These are phyloP conservation scores for Zymoseptoria crescenta DNA, from an alignment of 2,329 filamentous ascomycete species.

Conservation along the genomic window DNA sequence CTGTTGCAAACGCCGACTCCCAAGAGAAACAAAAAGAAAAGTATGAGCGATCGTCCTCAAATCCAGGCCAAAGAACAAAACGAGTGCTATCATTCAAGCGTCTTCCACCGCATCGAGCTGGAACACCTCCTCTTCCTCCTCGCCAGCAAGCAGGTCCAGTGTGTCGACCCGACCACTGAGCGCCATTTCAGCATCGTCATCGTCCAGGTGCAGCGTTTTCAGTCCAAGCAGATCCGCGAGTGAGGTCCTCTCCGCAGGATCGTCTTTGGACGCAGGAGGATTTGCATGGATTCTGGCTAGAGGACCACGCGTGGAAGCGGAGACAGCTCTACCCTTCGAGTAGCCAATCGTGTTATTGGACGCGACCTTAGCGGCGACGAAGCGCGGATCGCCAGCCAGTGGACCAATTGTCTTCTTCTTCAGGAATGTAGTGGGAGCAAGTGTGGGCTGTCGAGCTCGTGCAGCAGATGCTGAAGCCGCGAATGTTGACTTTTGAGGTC, in stretches of 20 bases:
- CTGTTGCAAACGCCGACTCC: neutral
- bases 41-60: neutral
- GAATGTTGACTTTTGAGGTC: constrained; percentile 28
- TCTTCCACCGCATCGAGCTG: constrained; percentile 17
- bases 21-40: neutral
- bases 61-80: neutral
- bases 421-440: constrained; percentile 17
- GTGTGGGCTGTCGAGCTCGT: constrained; percentile 34
- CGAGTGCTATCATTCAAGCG: constrained; percentile 4
- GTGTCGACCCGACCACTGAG: neutral
- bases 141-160: constrained; percentile 1
- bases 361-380: constrained; percentile 54
- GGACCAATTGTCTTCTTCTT: constrained; percentile 17
- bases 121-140: constrained; percentile 18
- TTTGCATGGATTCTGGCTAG: constrained; percentile 17
- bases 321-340: constrained; percentile 60
- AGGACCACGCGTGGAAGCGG: constrained; percentile 31
- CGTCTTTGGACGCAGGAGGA: constrained; percentile 1
- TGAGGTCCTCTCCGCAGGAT: constrained; percentile 9
- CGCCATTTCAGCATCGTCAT: constrained; percentile 10
- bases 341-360: constrained; percentile 82
- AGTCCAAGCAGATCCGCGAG: constrained; percentile 23
- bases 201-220: constrained; percentile 11
- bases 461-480: constrained; percentile 33
- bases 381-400: constrained; percentile 38